Evolutionary conservation across 139 green algal genomes (phyloP).

Genomic region (Asterochloris sp.): DNA sequence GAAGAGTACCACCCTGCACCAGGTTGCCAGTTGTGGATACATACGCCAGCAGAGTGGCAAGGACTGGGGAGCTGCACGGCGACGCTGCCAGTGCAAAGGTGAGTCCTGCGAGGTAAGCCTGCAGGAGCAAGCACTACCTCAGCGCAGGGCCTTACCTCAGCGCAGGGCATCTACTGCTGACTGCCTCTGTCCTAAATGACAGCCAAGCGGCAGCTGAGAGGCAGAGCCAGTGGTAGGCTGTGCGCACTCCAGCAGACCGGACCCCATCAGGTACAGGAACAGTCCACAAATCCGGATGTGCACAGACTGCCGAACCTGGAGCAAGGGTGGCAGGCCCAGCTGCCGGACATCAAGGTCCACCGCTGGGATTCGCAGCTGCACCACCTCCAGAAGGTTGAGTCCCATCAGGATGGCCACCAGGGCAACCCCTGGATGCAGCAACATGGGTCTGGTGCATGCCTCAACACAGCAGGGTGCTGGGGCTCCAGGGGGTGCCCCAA

Average conservation of each 20-base stretch:
- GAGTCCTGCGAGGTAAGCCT: conserved; percentile 47
- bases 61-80: conserved; percentile 92
- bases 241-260: too few species aligned
- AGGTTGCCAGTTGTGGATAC: conserved; percentile 66
- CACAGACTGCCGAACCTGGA: conserved; percentile 17
- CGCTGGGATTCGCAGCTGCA: conserved; percentile 74
- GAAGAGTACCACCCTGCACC: conserved; percentile 65
- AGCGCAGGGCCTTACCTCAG: too few species aligned
- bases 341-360: conserved; percentile 73
- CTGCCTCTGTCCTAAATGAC: too few species aligned
- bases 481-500: too few species aligned
- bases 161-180: too few species aligned
- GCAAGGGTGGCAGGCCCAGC: conserved; percentile 27
- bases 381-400: conserved; percentile 89
- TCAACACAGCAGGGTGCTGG: too few species aligned
- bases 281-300: too few species aligned
- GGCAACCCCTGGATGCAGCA: conserved; percentile 30
- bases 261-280: too few species aligned
- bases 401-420: conserved; percentile 88
- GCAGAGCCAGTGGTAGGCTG: too few species aligned
- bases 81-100: conserved; percentile 95
- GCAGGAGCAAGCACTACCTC: too few species aligned
- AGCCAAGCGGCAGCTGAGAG: too few species aligned
- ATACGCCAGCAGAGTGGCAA: conserved; percentile 92
- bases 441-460: too few species aligned